phyloP scores from a whole-genome alignment of 2,329 filamentous ascomycete species.

The Cladorrhinum sp. region DNA sequence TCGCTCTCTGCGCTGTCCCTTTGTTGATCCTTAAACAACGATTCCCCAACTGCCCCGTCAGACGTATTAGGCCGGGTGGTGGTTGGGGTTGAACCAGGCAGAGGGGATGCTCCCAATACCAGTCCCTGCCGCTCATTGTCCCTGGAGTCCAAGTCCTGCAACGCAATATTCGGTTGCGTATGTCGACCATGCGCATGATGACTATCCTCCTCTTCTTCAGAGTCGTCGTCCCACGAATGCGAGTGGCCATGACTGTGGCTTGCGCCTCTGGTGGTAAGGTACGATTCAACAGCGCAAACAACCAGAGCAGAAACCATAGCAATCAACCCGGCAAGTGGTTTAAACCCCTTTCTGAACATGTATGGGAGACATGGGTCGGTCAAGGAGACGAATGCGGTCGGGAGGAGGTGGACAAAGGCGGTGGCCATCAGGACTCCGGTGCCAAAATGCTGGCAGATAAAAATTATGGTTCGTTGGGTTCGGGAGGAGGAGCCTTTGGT shows the following conservation, averaged over 20 bases:
- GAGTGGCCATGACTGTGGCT: slow-evolving; percentile 44
- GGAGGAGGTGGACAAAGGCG: slow-evolving; percentile 75
- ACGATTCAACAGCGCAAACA: slow-evolving; percentile 84
- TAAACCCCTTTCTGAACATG: slow-evolving; percentile 77
- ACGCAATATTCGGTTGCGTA: slow-evolving; percentile 47
- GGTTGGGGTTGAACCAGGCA: slow-evolving; percentile 52
- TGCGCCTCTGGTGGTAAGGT: slow-evolving; percentile 70
- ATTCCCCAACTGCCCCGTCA: slow-evolving; percentile 18
- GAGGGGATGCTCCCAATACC: slow-evolving; percentile 56
- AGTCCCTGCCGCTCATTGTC: slow-evolving; percentile 44
- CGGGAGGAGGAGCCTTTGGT: slow-evolving; percentile 53
- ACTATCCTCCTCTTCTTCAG: slow-evolving; percentile 32
- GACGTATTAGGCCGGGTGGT: slow-evolving; percentile 5
- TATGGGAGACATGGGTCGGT: slow-evolving; percentile 70
- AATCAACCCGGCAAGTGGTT: slow-evolving; percentile 74
- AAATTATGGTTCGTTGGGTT: slow-evolving; percentile 58
- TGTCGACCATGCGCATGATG: slow-evolving; percentile 16
- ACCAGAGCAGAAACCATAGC: slow-evolving; percentile 79
- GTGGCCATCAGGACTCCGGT: slow-evolving; percentile 85
- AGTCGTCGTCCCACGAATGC: slow-evolving; percentile 53
- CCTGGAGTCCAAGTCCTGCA: slow-evolving; percentile 48
- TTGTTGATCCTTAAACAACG: slow-evolving; percentile 32
- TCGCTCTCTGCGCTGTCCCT: slow-evolving; percentile 41
- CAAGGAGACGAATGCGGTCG: slow-evolving; percentile 64
- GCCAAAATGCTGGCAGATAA: slow-evolving; percentile 70